A percentile compares a stretch with the other conserved stretches of the same genome.
Conservation (phyloP, 2,329 filamentous ascomycete species). For the Neofusicoccum parvum region DNA sequence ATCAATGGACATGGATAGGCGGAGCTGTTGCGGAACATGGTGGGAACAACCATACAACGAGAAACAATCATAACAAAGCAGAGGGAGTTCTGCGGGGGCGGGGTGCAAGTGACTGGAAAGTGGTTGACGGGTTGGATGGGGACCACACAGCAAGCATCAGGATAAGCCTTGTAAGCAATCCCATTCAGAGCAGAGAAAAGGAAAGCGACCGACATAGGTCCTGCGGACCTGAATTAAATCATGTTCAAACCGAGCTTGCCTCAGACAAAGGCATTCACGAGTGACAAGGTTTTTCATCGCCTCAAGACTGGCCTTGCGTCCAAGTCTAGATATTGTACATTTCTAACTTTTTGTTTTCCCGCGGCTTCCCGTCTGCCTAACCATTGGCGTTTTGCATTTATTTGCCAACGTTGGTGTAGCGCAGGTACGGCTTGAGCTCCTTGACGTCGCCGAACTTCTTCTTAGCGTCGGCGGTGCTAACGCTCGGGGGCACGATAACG, state of each 20-base stretch:
- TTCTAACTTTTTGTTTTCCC: background rate
- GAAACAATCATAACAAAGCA: background rate
- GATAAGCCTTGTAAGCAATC: constrained; percentile 3
- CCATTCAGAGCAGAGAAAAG: constrained; percentile 1
- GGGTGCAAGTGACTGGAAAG: background rate
- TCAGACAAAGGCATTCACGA: background rate
- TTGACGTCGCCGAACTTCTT: constrained; percentile 61
- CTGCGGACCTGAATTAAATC: constrained; percentile 3
- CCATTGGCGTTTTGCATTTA: background rate
- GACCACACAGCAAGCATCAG: background rate
- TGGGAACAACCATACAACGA: background rate
- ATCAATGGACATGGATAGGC: background rate
- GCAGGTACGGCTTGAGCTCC: constrained; percentile 64
- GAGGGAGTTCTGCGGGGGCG: background rate
- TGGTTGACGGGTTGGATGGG: constrained; percentile 2
- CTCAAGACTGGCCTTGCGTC: background rate
- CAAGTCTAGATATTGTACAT: background rate
- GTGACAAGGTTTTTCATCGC: background rate
- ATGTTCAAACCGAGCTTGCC: background rate
- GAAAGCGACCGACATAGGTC: background rate
- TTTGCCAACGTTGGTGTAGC: constrained; percentile 48
- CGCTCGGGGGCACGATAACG: constrained; percentile 62
- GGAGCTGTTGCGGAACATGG: background rate
- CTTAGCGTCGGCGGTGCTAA: constrained; percentile 62
- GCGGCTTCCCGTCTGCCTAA: background rate